Base-by-base conservation (phyloP, 176 grass and related monocot genomes). In the Calamus simplicifolius region DNA sequence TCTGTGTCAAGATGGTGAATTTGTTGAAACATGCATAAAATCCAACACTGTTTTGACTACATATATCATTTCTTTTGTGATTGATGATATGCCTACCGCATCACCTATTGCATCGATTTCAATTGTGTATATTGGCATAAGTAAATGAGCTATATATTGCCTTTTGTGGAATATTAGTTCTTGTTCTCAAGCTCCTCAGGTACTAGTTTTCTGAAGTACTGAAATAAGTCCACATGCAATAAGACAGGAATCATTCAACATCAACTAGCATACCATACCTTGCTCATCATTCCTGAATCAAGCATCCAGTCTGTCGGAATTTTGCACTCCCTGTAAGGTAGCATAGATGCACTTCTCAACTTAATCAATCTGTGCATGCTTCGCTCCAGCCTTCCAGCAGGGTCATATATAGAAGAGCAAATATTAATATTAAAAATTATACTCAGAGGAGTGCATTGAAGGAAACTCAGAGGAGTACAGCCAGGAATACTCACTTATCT, bases 251-350 rank as follows among this genome's bases (percentile, higher is more conserved):
- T 35, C 8, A 35, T 7, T 35, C 6, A 35, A 35, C 1, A 35
- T 5, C 31, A 35, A 35, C 6, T 35, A 35, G 5, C 31, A 18
- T 69, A 90, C 87, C 83, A 23, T 23, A 23, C 21, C 21, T 87
- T 97, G 27, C 75, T 77, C 48, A 75, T 66, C 31, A 97, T 80
- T 61, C 87, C 92, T 48, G 87, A 85, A 59, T 97, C 92, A 17
- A 85, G 87, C 87, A 97, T 87, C 92, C 92, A 97, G 62, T 90
- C 80, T 0, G 83, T 85, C 5, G 92, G 92, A 49, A 97, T 87
- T 16, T 75, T 84, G 62, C 89, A 80, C 70, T 97, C 87, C 8
- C 58, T 85, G 81, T 88, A 97, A 18, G 81, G 69, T 3, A 83
- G 50, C 50, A 85, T 75, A 49, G 18, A 75, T 0, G 64, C 61